Evolutionary conservation across 352 stramenopile genomes (phyloP).

Genomic region (Pythium apleroticum): DNA sequence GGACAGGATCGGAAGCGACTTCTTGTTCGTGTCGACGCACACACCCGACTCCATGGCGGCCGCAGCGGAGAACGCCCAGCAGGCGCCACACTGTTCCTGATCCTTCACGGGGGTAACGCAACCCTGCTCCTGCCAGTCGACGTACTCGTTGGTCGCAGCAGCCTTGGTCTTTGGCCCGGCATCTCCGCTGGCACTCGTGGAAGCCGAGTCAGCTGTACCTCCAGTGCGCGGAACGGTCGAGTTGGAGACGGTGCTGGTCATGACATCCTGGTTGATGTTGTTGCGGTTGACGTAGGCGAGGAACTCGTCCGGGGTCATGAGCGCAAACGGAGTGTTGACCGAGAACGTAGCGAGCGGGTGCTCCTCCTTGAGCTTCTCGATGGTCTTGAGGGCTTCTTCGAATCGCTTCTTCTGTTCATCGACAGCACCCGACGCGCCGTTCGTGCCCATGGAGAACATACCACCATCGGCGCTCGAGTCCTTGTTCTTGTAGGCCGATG

Average conservation of each 20-base stretch:
- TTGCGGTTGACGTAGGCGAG: constrained; percentile 50
- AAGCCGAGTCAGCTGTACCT: constrained; percentile 1
- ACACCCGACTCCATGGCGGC: constrained; percentile 57
- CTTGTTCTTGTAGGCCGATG: constrained; percentile 20
- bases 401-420: constrained; percentile 53
- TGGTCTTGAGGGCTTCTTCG: constrained; percentile 35
- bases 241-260: constrained; percentile 11
- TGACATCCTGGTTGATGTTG: constrained; percentile 29
- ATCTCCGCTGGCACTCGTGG: constrained; percentile 12
- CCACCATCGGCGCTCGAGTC: constrained; percentile 15
- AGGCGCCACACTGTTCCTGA: constrained; percentile 52
- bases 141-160: constrained; percentile 38
- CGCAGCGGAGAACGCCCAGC: constrained; percentile 61
- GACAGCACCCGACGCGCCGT: constrained; percentile 3
- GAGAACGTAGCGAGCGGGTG: constrained; percentile 60
- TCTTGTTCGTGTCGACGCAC: constrained; percentile 38
- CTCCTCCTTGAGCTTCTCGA: constrained; percentile 43
- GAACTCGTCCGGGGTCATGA: constrained; percentile 65
- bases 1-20: constrained; percentile 39
- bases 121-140: constrained; percentile 69
- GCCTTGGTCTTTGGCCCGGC: constrained; percentile 38
- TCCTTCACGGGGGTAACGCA: constrained; percentile 78
- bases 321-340: constrained; percentile 54
- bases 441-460: constrained; percentile 32
- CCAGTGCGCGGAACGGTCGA: background rate